These are phyloP conservation scores for Paraconiothyrium brasiliense DNA, from an alignment of 2,329 filamentous ascomycete species.

Conservation along the genomic window DNA sequence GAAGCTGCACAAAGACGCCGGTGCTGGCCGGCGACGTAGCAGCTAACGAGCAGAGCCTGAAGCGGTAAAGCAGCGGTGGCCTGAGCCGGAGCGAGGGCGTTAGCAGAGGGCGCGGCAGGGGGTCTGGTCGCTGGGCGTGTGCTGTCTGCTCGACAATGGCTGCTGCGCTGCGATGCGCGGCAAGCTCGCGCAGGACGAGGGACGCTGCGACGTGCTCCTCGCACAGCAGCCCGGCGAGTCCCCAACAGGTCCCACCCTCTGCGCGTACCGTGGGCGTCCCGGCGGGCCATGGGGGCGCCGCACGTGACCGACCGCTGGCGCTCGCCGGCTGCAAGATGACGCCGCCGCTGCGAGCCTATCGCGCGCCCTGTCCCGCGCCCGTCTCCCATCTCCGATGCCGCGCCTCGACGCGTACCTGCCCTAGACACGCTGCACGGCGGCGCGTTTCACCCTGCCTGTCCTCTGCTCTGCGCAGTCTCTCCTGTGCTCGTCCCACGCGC, in stretches of 20 bases:
- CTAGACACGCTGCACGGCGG: too few species aligned
- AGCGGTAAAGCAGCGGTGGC: conserved; percentile 23
- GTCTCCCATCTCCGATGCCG: too few species aligned
- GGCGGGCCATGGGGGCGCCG: background rate
- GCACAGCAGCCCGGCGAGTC: background rate
- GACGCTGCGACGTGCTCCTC: background rate
- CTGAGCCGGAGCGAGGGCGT: conserved; percentile 13
- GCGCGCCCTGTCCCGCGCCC: too few species aligned
- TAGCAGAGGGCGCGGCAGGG: conserved; percentile 1
- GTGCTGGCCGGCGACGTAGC: conserved; percentile 23
- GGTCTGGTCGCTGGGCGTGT: background rate
- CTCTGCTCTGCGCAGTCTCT: too few species aligned
- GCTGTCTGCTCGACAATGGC: background rate
- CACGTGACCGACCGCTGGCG: background rate
- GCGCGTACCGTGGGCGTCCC: background rate
- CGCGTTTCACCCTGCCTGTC: too few species aligned
- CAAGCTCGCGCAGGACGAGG: background rate
- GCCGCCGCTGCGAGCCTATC: background rate
- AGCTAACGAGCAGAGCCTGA: conserved; percentile 10
- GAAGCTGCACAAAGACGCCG: conserved; percentile 23
- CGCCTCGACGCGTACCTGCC: too few species aligned
- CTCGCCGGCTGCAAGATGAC: background rate
- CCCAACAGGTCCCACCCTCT: background rate
- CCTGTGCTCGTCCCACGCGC: too few species aligned
- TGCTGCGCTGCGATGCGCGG: background rate